A percentile compares a stretch with the other conserved stretches of the same genome.
Evolutionary conservation across 495 filamentous ascomycete species (phyloP).

Genomic region (Talaromyces adpressus): DNA sequence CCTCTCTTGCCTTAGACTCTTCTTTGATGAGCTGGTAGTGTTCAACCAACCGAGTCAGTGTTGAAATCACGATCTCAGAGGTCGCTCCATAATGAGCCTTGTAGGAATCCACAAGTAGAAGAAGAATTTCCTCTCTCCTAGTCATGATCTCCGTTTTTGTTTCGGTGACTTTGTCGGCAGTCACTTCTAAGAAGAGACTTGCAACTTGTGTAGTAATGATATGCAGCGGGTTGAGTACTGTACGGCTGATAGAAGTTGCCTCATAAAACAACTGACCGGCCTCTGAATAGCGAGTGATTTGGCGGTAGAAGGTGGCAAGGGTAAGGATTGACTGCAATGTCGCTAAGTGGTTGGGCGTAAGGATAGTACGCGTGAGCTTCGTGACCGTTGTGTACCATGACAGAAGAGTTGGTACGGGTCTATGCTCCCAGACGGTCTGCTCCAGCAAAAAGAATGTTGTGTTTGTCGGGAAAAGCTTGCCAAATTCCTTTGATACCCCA

Average conservation of each 20-base stretch:
- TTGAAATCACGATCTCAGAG: constrained; percentile 24
- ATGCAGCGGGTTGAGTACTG: constrained; percentile 20
- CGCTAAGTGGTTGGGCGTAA: constrained; percentile 17
- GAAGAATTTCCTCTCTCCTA: constrained; percentile 22
- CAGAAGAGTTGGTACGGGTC: constrained; percentile 20
- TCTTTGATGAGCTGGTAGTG: constrained; percentile 25
- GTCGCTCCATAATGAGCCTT: constrained; percentile 26
- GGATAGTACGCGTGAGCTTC: constrained; percentile 19
- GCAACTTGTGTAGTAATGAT: constrained; percentile 27
- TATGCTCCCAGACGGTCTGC: constrained; percentile 25
- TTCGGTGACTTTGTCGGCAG: constrained; percentile 18
- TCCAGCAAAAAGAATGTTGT: constrained; percentile 21
- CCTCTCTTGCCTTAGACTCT: constrained; percentile 13
- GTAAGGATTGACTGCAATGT: constrained; percentile 23
- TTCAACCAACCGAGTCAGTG: constrained; percentile 22
- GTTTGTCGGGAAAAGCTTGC: constrained; percentile 20
- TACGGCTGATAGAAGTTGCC: constrained; percentile 20
- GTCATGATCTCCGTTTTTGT: constrained; percentile 30
- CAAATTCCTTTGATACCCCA: constrained; percentile 21
- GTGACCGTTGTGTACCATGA: constrained; percentile 20
- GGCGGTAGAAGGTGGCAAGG: constrained; percentile 18
- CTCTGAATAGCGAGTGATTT: constrained; percentile 12
- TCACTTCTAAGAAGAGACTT: constrained; percentile 24
- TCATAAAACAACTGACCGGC: constrained; percentile 15
- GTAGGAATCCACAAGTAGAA: constrained; percentile 29